Conservation (phyloP, 441 rosid species). For the Bruguiera hainesii region DNA sequence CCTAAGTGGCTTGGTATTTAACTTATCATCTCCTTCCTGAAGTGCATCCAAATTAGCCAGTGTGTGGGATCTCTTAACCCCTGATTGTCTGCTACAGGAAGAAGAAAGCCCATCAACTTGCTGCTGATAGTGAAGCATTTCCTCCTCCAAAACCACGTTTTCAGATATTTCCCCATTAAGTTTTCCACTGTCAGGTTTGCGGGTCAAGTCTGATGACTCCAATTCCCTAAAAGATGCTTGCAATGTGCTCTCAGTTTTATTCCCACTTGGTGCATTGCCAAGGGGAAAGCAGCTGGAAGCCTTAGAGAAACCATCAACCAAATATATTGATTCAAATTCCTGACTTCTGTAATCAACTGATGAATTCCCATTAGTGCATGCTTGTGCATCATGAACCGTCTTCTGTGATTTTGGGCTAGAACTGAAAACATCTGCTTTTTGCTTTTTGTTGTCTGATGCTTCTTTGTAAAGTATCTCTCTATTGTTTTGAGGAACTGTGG, state of each 20-base stretch:
- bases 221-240: conserved; percentile 26
- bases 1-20: conserved; percentile 28
- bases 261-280: conserved; percentile 9
- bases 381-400: conserved; percentile 29
- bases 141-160: conserved; percentile 22
- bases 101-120: conserved; percentile 25
- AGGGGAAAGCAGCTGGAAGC: conserved; percentile 19
- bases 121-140: conserved; percentile 16
- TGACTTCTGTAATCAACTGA: conserved; percentile 25
- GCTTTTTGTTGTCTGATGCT: conserved; percentile 33
- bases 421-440: conserved; percentile 30
- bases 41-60: conserved; percentile 23
- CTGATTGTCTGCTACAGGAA: conserved; percentile 22
- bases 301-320: conserved; percentile 23
- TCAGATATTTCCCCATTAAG: conserved; percentile 15
- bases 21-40: conserved; percentile 30
- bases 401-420: conserved; percentile 31
- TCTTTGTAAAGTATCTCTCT: conserved; percentile 24
- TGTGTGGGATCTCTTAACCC: conserved; percentile 22
- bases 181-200: conserved; percentile 17
- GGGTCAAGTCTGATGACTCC: conserved; percentile 19
- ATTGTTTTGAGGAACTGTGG: conserved; percentile 30
- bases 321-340: conserved; percentile 22
- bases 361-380: conserved; percentile 25
- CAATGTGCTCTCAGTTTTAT: conserved; percentile 24